phyloP scores from a whole-genome alignment of 2,329 filamentous ascomycete genomes.

The Paecilomyces dactylethromorphus region DNA sequence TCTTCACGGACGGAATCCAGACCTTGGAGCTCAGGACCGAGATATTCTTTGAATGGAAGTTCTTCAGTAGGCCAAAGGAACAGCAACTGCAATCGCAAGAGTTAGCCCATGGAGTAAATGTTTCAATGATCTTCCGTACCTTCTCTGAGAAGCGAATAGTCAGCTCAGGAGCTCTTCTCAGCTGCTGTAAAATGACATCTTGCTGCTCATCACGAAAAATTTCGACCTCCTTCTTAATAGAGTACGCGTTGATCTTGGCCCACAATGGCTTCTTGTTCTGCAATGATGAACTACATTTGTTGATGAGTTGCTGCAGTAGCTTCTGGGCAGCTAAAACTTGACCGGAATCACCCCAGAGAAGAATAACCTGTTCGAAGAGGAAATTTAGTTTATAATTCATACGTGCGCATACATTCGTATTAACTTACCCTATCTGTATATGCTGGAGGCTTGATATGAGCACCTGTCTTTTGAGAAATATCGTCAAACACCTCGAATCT shows the following conservation, averaged over 20 bases:
- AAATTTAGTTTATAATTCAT: conserved; percentile 2
- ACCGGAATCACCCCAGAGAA: conserved; percentile 18
- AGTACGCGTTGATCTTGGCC: conserved; percentile 19
- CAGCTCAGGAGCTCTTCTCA: conserved; percentile 18
- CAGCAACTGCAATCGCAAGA: conserved; percentile 18
- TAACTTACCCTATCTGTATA: conserved; percentile 16
- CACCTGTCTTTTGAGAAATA: conserved; percentile 19
- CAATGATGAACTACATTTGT: conserved; percentile 9
- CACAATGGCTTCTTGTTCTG: conserved; percentile 14
- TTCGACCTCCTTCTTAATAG: conserved; percentile 16
- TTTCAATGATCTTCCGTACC: conserved; percentile 10
- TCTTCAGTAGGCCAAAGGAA: conserved; percentile 43
- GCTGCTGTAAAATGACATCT: conserved; percentile 15
- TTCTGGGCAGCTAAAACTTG: conserved; percentile 17
- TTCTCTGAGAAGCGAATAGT: conserved; percentile 16
- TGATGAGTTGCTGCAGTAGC: conserved; percentile 11
- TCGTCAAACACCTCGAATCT: conserved; percentile 18
- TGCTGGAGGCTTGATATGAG: conserved; percentile 18
- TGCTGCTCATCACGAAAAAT: conserved; percentile 16
- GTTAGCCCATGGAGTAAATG: conserved; percentile 1
- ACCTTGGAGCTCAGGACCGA: conserved; percentile 37
- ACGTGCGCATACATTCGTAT: not conserved
- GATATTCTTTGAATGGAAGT: conserved; percentile 30
- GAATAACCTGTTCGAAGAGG: conserved; percentile 12
- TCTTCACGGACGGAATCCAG: conserved; percentile 40